These are phyloP conservation scores for Fraxinus dipetala DNA, from an alignment of 305 asterid species.

Conservation along the genomic window DNA sequence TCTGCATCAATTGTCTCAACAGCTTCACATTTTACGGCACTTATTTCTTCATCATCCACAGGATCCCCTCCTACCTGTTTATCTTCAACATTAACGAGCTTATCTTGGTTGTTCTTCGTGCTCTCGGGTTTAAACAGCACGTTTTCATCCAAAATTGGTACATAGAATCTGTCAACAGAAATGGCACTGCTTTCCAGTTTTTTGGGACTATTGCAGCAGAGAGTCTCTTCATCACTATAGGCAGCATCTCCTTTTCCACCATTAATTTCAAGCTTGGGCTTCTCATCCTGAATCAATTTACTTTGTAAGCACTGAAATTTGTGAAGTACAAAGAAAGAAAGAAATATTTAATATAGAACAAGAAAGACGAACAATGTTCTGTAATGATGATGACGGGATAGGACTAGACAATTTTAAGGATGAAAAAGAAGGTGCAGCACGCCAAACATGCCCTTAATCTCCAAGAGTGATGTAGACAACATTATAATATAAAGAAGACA, in stretches of 20 bases:
- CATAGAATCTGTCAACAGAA: conserved; percentile 16
- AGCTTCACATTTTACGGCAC: background rate
- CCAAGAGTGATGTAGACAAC: background rate
- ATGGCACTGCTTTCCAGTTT: conserved; percentile 12
- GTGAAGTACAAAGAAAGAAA: background rate
- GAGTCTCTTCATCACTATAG: conserved; percentile 14
- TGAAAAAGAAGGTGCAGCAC: background rate
- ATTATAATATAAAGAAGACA: background rate
- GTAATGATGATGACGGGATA: background rate
- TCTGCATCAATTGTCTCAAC: background rate
- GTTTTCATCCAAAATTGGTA: conserved; percentile 12
- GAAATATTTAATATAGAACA: background rate
- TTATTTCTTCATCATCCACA: conserved; percentile 17
- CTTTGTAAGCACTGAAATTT: background rate
- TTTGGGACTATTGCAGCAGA: background rate
- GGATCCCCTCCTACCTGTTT: conserved; percentile 13
- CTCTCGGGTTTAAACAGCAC: conserved; percentile 11
- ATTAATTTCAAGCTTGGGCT: conserved; percentile 19
- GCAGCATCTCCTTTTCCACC: conserved; percentile 18
- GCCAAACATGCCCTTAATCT: background rate
- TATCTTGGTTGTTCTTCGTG: background rate
- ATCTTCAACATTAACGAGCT: conserved; percentile 3
- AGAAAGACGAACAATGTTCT: background rate
- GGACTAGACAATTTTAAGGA: background rate
- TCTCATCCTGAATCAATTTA: conserved; percentile 40